These are phyloP conservation scores for Kwoniella dendrophila DNA, from an alignment of 768 basidiomycete genomes.

Conservation along the genomic window DNA sequence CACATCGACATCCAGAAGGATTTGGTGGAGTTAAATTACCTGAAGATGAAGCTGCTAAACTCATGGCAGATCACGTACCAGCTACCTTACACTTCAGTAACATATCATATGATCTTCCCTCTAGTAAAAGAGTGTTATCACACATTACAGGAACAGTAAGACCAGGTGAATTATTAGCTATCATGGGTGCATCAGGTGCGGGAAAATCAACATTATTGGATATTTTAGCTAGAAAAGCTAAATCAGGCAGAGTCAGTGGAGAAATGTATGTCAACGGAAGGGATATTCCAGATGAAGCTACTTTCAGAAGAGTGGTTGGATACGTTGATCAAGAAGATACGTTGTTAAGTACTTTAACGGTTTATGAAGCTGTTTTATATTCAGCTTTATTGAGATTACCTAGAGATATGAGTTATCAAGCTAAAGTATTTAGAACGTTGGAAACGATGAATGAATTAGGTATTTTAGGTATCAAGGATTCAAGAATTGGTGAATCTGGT, in stretches of 20 bases:
- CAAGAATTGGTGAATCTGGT: constrained; percentile 83
- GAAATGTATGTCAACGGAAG: constrained; percentile 83
- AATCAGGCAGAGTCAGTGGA: constrained; percentile 77
- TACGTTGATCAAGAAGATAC: constrained; percentile 99
- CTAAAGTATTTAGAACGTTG: constrained; percentile 90
- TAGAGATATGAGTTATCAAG: constrained; percentile 89
- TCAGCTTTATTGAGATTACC: constrained; percentile 87
- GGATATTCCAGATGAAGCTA: constrained; percentile 65
- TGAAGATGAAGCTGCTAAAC: constrained; percentile 74
- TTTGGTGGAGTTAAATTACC: constrained; percentile 61
- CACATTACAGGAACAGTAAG: constrained; percentile 78
- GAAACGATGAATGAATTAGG: constrained; percentile 97
- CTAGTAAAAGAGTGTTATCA: constrained; percentile 71
- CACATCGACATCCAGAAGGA: constrained; percentile 65
- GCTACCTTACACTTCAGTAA: constrained; percentile 87
- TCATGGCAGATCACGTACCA: constrained; percentile 93
- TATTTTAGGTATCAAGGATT: constrained; percentile 85
- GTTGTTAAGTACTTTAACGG: constrained; percentile 92
- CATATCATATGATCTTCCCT: constrained; percentile 74
- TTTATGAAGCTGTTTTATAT: constrained; percentile 95
- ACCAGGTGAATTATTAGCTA: constrained; percentile 88
- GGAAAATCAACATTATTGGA: constrained; percentile 97
- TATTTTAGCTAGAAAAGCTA: constrained; percentile 86
- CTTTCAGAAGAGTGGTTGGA: constrained; percentile 84
- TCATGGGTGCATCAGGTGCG: constrained; percentile 96